Evolutionary conservation across 2,329 filamentous ascomycete species (phyloP), one percentile per base, ranked within the genome.

Genomic region (Dendryphion nanum): DNA sequence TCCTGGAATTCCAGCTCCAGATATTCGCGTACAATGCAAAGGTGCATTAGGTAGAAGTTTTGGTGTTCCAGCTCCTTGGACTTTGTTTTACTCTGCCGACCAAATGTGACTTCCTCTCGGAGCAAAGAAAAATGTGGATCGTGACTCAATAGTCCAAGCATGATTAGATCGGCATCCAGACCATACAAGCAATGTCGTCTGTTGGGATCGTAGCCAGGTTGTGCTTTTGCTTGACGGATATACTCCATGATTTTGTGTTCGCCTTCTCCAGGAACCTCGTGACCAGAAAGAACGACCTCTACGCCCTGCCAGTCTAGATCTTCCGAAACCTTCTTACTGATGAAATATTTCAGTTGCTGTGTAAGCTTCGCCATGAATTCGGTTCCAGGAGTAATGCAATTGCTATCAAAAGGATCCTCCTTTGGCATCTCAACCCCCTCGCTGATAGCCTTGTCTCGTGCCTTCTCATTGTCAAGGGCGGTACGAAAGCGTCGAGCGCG

Each of bases 191-290:
- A 98, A 69, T 98, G 93, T 41, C 93, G 87, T 45, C 95, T 81
- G 59, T 98, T 97, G 34, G 88, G 79, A 64, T 95, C 84, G 68
- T 98, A 98, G 47, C 84, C 81, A 2, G 87, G 87, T 67, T 98
- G 93, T 33, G 91, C 89, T 75, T 97, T 97, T 46, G 93, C 88
- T 68, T 94, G 88, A 53, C 93, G 86, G 67, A 98, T 98, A 68
- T 98, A 98, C 69, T 98, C 94, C 93, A 98, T 98, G 69, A 98
- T 95, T 73, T 98, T 98, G 75, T 98, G 93, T 69, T 98, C 93
- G 56, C 93, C 93, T 70, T 98, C 94, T 55, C 93, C 93, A 5
- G 93, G 93, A 18, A 97, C 91, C 68, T 98, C 94, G 62, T 98
- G 94, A 38, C 94, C 93, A 5, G 93, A 98, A 42, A 98, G 78